phyloP scores from a whole-genome alignment of 1,284 basidiomycete species.

The Takashimella koratensis region DNA sequence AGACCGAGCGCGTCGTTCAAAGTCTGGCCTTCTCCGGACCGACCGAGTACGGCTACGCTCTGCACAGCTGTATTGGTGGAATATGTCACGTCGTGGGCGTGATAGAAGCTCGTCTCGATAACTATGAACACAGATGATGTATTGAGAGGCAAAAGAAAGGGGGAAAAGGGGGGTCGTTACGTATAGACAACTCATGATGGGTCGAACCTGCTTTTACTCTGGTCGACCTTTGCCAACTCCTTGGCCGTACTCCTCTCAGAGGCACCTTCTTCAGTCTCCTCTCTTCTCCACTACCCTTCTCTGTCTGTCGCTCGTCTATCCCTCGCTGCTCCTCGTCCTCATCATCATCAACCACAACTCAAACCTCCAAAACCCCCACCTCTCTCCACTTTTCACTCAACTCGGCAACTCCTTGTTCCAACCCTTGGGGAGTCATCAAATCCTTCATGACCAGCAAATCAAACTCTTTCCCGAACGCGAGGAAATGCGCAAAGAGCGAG shows the following conservation, averaged over 20 bases:
- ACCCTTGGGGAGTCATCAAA: constrained; percentile 50
- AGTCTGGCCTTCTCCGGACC: too few species aligned
- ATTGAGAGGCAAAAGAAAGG: background rate
- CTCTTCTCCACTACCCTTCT: background rate
- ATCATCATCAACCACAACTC: background rate
- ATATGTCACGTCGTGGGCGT: too few species aligned
- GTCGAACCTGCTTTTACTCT: background rate
- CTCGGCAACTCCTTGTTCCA: constrained; percentile 61
- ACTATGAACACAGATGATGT: background rate
- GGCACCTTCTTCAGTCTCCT: too few species aligned
- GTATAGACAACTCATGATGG: background rate
- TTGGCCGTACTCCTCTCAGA: background rate
- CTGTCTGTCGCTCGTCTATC: background rate
- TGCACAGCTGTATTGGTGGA: too few species aligned
- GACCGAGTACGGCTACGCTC: too few species aligned
- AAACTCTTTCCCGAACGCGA: constrained; percentile 79
- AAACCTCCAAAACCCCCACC: constrained; percentile 63
- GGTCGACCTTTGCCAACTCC: background rate
- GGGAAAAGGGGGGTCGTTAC: too few species aligned
- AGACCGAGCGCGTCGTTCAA: too few species aligned
- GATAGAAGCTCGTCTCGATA: too few species aligned
- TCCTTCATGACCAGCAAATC: constrained; percentile 86
- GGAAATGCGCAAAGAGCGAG: constrained; percentile 94
- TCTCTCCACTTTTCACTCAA: constrained; percentile 89
- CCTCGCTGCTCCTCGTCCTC: background rate